These are phyloP conservation scores for Coemansia sp. DNA, from an alignment of 192 early-diverging fungal species.

Conservation along the genomic window DNA sequence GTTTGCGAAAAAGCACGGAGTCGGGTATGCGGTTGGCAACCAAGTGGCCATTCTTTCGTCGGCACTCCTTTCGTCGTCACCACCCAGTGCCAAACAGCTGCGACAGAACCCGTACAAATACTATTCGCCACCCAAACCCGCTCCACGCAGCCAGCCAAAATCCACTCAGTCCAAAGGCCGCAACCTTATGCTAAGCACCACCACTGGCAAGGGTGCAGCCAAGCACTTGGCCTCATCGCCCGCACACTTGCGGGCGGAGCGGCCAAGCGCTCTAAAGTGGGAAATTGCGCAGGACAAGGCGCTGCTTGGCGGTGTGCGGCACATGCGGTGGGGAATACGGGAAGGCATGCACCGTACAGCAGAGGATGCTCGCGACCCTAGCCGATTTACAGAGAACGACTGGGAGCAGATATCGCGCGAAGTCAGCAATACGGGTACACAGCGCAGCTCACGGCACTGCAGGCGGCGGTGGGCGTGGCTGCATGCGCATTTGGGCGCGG, in stretches of 20 bases:
- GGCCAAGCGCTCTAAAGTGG: conserved; percentile 17
- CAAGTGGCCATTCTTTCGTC: conserved; percentile 38
- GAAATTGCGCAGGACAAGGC: conserved; percentile 45
- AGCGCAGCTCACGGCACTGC: conserved; percentile 34
- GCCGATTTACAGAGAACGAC: conserved; percentile 19
- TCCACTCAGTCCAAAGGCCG: conserved; percentile 14
- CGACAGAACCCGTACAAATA: conserved; percentile 45
- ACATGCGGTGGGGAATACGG: conserved; percentile 21
- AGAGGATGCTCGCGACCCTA: conserved; percentile 24
- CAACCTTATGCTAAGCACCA: conserved; percentile 25
- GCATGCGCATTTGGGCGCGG: conserved; percentile 32
- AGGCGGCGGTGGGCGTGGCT: conserved; percentile 49
- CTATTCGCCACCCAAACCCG: conserved; percentile 47
- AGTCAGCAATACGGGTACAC: conserved; percentile 15
- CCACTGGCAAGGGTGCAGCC: background rate
- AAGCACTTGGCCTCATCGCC: background rate
- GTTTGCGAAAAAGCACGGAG: conserved; percentile 47
- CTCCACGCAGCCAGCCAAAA: background rate
- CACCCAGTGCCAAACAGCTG: conserved; percentile 43
- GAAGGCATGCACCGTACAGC: background rate
- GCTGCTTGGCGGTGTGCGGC: conserved; percentile 34
- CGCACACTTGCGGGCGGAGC: background rate
- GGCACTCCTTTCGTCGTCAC: conserved; percentile 47
- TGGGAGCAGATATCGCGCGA: conserved; percentile 28
- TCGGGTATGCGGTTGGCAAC: conserved; percentile 40